Conservation (phyloP, 805 yeast species). For the Diddensiella caesifluorescens region DNA sequence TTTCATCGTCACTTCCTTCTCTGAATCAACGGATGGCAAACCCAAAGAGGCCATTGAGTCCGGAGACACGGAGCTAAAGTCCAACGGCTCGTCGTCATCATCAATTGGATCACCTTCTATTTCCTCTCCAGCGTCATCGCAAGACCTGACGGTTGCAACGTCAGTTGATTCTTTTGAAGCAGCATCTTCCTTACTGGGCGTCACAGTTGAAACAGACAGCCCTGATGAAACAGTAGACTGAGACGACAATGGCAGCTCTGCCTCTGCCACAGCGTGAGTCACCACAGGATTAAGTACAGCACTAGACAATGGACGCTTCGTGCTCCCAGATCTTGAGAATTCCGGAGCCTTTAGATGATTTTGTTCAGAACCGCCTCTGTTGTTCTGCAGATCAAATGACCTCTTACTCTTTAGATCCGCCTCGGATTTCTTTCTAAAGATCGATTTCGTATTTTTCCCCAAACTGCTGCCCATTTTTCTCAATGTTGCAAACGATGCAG, state of each 20-base stretch:
- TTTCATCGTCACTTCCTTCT: no score
- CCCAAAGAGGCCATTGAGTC: no score
- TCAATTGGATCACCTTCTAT: no score
- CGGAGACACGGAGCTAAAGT: no score
- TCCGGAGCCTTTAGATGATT: conserved; percentile 1
- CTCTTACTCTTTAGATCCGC: background rate
- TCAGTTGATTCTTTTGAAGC: no score
- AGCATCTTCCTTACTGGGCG: no score
- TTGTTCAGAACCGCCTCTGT: background rate
- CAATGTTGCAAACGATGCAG: conserved; percentile 26
- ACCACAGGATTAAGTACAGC: conserved; percentile 13
- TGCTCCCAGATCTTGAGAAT: background rate
- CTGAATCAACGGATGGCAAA: no score
- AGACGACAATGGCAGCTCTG: conserved; percentile 8
- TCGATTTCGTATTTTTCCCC: conserved; percentile 12
- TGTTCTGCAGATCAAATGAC: background rate
- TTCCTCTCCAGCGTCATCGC: no score
- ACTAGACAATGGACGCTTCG: background rate
- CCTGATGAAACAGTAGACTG: conserved; percentile 7
- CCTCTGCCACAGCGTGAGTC: conserved; percentile 19
- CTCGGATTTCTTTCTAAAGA: conserved; percentile 7
- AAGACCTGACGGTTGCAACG: no score
- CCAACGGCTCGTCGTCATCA: no score
- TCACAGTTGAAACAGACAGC: conserved; percentile 4
- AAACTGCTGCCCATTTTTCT: conserved; percentile 12